These are phyloP conservation scores for Boletellus deceptivus DNA, from an alignment of 1,284 basidiomycete genomes.

Conservation along the genomic window DNA sequence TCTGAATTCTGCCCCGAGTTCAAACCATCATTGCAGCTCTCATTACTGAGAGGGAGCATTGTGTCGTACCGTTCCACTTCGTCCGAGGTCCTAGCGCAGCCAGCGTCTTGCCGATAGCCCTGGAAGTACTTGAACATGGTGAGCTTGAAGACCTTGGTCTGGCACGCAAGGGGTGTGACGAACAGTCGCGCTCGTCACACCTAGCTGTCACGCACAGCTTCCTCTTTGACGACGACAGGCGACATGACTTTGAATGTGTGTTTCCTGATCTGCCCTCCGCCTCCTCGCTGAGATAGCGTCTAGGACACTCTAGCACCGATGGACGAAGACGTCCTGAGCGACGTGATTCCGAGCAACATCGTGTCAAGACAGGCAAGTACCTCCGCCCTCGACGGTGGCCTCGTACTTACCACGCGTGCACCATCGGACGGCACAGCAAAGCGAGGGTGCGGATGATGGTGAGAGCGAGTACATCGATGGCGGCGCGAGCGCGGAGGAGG, in stretches of 20 bases:
- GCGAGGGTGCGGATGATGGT: constrained; percentile 59
- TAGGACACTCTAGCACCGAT: constrained; percentile 26
- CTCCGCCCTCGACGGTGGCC: not conserved
- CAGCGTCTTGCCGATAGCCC: too few species aligned
- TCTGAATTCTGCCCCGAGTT: too few species aligned
- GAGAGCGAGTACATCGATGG: constrained; percentile 66
- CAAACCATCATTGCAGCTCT: too few species aligned
- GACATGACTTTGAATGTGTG: constrained; percentile 22
- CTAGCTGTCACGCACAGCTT: constrained; percentile 11
- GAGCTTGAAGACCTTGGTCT: too few species aligned
- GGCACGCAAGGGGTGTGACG: constrained; percentile 7
- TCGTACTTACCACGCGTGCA: constrained; percentile 13
- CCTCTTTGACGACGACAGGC: constrained; percentile 19
- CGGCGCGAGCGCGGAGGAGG: constrained; percentile 49
- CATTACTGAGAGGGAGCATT: too few species aligned
- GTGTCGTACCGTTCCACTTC: too few species aligned
- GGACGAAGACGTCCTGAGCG: constrained; percentile 79
- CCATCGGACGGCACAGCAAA: constrained; percentile 45
- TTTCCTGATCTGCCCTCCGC: constrained; percentile 1
- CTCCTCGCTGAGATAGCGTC: not conserved
- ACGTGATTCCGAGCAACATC: constrained; percentile 79
- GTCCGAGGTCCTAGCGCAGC: too few species aligned
- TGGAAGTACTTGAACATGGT: too few species aligned
- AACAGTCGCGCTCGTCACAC: constrained; percentile 20
- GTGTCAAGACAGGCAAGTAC: constrained; percentile 70